Evolutionary conservation across 495 filamentous ascomycete genomes (phyloP).

Genomic region (Trichocladium uniseriatum): DNA sequence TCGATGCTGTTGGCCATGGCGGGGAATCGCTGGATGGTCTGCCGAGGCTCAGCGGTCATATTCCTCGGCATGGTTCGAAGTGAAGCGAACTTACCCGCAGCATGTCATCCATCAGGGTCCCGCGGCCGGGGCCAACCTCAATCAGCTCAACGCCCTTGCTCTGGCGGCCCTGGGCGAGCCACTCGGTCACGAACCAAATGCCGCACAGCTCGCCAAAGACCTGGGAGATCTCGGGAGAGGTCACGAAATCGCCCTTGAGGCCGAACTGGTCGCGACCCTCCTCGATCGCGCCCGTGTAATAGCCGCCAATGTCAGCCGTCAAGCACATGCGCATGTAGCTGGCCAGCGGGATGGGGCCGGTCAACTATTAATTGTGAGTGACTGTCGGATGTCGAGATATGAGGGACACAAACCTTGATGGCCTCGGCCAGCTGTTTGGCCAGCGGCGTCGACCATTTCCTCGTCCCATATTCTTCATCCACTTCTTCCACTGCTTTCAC

Average conservation of each 20-base stretch:
- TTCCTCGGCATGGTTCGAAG: not conserved
- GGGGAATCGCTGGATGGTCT: conserved; percentile 82
- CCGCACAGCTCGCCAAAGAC: conserved; percentile 91
- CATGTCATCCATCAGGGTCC: conserved; percentile 96
- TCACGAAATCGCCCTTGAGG: conserved; percentile 85
- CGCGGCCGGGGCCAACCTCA: conserved; percentile 88
- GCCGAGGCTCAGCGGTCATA: not conserved
- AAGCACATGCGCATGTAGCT: conserved; percentile 98
- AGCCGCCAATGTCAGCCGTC: conserved; percentile 81
- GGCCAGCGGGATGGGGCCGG: conserved; percentile 84
- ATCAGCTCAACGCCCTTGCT: conserved; percentile 71
- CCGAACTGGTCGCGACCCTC: conserved; percentile 75
- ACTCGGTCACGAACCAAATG: conserved; percentile 91
- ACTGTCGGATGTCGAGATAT: no score
- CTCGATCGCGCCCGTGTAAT: conserved; percentile 69
- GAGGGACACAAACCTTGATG: conserved; percentile 53
- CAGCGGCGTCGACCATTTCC: conserved; percentile 79
- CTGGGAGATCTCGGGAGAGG: conserved; percentile 94
- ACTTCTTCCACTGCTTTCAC: conserved; percentile 26
- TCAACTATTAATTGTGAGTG: conserved; percentile 41
- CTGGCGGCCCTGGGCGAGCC: conserved; percentile 77
- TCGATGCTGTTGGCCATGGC: conserved; percentile 67
- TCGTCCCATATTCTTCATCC: conserved; percentile 26
- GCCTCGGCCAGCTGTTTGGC: conserved; percentile 75
- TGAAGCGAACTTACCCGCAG: conserved; percentile 67